These are phyloP conservation scores for Tolypocladium ovalisporum DNA, from an alignment of 2,329 filamentous ascomycete species.

Conservation along the genomic window DNA sequence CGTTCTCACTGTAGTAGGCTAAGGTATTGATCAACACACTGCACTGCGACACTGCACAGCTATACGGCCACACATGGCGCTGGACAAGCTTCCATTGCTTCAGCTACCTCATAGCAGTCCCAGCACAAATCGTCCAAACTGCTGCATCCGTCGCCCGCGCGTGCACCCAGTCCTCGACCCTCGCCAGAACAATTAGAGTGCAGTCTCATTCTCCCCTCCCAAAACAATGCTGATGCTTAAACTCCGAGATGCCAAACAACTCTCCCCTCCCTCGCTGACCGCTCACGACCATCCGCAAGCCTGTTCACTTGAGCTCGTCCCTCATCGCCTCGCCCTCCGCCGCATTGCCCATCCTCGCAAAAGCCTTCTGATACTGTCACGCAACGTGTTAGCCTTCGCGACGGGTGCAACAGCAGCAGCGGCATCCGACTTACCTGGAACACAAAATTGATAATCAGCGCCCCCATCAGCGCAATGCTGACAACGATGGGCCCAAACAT, in stretches of 20 bases:
- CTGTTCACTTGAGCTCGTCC: constrained; percentile 20
- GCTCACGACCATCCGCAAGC: background rate
- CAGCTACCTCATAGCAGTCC: background rate
- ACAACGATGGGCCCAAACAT: constrained; percentile 75
- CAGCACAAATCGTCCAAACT: background rate
- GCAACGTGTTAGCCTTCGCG: constrained; percentile 1
- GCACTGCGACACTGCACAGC: too few species aligned
- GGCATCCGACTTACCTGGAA: constrained; percentile 56
- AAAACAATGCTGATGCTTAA: background rate
- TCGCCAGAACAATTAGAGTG: background rate
- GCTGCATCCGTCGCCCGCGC: background rate
- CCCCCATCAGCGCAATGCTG: constrained; percentile 65
- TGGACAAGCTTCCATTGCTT: background rate
- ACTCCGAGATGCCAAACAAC: background rate
- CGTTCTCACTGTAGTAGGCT: too few species aligned
- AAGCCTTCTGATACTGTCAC: constrained; percentile 20
- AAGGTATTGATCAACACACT: too few species aligned
- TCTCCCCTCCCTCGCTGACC: background rate
- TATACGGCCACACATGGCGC: too few species aligned
- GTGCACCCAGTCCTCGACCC: background rate
- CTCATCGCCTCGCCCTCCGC: constrained; percentile 4
- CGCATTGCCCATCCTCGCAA: constrained; percentile 15
- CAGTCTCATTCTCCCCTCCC: background rate
- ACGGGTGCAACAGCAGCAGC: background rate
- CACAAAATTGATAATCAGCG: constrained; percentile 76